Conservation (phyloP, 768 basidiomycete genomes). For the Tephrocybe sp. region DNA sequence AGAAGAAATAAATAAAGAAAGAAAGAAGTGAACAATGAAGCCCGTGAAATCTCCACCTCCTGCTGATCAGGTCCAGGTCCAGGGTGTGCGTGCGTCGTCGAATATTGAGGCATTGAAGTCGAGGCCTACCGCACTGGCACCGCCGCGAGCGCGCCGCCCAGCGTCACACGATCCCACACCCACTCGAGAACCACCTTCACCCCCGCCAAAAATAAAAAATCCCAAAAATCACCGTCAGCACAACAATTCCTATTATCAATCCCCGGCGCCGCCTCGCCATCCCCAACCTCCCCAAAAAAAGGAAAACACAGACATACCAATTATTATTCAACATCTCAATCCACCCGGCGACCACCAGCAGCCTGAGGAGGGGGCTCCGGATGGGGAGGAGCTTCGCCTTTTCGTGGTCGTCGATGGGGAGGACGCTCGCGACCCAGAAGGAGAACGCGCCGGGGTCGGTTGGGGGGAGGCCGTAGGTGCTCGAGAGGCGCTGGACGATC, state of each 20-base stretch:
- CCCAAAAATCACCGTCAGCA: no score
- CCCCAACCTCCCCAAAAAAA: slow-evolving; percentile 14
- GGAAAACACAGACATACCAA: slow-evolving; percentile 39
- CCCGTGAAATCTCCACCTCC: no score
- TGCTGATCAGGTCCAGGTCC: no score
- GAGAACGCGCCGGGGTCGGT: slow-evolving; percentile 69
- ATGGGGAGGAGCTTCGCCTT: slow-evolving; percentile 86
- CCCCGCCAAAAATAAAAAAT: slow-evolving; percentile 29
- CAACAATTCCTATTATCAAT: no score
- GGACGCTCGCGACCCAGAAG: slow-evolving; percentile 89
- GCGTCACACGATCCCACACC: slow-evolving; percentile 53
- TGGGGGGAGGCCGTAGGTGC: slow-evolving; percentile 78
- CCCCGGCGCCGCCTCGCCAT: slow-evolving; percentile 19
- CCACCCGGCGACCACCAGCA: slow-evolving; percentile 91
- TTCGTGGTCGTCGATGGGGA: slow-evolving; percentile 90
- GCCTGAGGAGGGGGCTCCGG: slow-evolving; percentile 70
- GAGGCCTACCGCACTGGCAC: no score
- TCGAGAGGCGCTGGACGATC: slow-evolving; percentile 86
- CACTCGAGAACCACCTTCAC: slow-evolving; percentile 73
- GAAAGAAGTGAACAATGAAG: not conserved
- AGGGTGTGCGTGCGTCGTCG: no score
- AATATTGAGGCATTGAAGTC: no score
- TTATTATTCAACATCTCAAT: slow-evolving; percentile 70
- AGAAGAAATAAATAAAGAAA: not conserved
- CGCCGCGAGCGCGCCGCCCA: no score